Conservation (phyloP, 2,329 filamentous ascomycete species). For the Lecanoromycetidae sp. region DNA sequence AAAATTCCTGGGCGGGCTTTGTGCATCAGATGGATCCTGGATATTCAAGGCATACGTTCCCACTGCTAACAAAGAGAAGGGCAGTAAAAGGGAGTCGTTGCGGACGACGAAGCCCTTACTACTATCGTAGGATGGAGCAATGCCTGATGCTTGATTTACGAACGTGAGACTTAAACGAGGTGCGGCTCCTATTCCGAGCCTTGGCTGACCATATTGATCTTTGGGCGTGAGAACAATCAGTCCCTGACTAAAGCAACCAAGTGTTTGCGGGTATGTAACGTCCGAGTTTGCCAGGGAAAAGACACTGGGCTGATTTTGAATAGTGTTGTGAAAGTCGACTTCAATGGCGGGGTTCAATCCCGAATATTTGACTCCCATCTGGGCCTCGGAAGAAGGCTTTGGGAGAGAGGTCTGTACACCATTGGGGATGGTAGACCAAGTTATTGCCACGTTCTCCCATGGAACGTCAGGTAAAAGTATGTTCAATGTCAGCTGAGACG, state of each 20-base stretch:
- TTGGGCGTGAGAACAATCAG: background rate
- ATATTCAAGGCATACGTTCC: too few species aligned
- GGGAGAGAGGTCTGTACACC: background rate
- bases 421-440: background rate
- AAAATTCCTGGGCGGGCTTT: too few species aligned
- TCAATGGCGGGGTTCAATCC: background rate
- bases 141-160: background rate
- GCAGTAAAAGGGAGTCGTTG: background rate
- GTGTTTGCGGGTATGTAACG: background rate
- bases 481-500: background rate
- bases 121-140: background rate
- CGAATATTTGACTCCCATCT: background rate
- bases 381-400: background rate
- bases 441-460: background rate
- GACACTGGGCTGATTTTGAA: background rate
- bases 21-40: too few species aligned
- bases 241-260: background rate
- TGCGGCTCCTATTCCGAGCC: background rate
- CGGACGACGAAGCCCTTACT: background rate
- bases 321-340: background rate
- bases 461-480: background rate
- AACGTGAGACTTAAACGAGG: background rate
- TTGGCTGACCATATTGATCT: background rate
- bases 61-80: too few species aligned
- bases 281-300: background rate